Percentiles rank a stretch among this genome's conserved stretches.
phyloP scores from a whole-genome alignment of 2,329 filamentous ascomycete genomes.

The Beauveria asiatica region DNA sequence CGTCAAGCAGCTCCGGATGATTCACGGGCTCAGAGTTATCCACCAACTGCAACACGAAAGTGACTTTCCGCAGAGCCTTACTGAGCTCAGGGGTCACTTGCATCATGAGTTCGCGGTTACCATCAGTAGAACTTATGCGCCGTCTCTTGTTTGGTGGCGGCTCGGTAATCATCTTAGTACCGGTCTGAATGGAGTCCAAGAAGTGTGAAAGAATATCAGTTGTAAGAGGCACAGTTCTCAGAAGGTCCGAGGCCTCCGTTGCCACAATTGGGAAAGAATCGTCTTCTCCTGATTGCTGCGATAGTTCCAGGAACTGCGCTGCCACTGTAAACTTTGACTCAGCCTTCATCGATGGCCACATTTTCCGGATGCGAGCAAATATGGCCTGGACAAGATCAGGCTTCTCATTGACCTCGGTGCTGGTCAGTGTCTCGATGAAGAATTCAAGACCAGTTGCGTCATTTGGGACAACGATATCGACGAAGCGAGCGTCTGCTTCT shows the following conservation, averaged over 20 bases:
- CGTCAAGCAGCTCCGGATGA: constrained; percentile 68
- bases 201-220: constrained; percentile 65
- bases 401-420: constrained; percentile 29
- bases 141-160: constrained; percentile 70
- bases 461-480: constrained; percentile 45
- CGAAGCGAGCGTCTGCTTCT: constrained; percentile 34
- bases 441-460: constrained; percentile 43
- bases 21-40: constrained; percentile 69
- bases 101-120: constrained; percentile 48
- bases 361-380: constrained; percentile 59
- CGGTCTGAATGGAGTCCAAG: constrained; percentile 63
- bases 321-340: constrained; percentile 52
- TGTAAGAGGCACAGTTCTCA: constrained; percentile 65
- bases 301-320: constrained; percentile 53
- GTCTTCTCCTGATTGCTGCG: constrained; percentile 34
- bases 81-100: constrained; percentile 59
- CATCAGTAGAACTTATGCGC: constrained; percentile 66
- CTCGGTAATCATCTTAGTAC: constrained; percentile 63
- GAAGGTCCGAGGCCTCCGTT: constrained; percentile 60
- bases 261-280: constrained; percentile 32
- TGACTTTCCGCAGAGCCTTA: constrained; percentile 64
- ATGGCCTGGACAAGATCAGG: constrained; percentile 51
- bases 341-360: constrained; percentile 66
- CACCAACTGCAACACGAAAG: constrained; percentile 80
- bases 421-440: constrained; percentile 39